Base-by-base conservation (phyloP, 2,329 filamentous ascomycete genomes). In the Fusarium dimerum region DNA sequence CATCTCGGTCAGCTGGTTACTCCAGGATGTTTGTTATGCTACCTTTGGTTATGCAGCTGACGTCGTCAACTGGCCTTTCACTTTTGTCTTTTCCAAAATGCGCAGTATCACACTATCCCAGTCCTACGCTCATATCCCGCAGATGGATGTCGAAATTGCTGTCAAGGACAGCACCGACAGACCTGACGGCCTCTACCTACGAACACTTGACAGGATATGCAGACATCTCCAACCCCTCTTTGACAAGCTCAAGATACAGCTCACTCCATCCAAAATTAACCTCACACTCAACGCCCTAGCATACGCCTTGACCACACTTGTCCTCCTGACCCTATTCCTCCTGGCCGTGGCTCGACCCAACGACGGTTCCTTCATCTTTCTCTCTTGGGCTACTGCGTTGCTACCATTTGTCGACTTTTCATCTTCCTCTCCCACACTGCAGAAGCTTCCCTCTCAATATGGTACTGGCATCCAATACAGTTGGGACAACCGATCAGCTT, bases 331-430 rank as follows among this genome's bases (percentile, higher is more conserved):
- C 11, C 63, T 66, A 36, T 18, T 62, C 9, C 34, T 68, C 13
- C 47, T 60, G 2, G 51, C 57, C 3, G 13, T 60, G 2, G 44
- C 63, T 13, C 65, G 71, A 10, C 71, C 70, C 0, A 42, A 56
- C 12, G 65, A 70, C 18, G 60, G 60, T 45, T 67, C 70, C 2
- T 52, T 73, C 11, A 60, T 61, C 7, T 73, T 70, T 55, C 61
- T 73, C 48, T 73, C 71, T 0, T 73, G 70, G 67, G 72, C 70
- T 1, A 52, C 66, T 3, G 61, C 60, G 2, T 42, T 72, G 3
- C 50, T 71, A 6, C 71, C 71, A 1, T 67, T 72, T 32, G 61
- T 72, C 17, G 70, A 73, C 45, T 65, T 71, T 43, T 51, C 56
- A 5, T 47, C 63, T 7, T 65, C 68, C 0, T 63, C 64, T 1